phyloP scores from a whole-genome alignment of 1,139 yeast species.

The Debaryomyces singareniensis region DNA sequence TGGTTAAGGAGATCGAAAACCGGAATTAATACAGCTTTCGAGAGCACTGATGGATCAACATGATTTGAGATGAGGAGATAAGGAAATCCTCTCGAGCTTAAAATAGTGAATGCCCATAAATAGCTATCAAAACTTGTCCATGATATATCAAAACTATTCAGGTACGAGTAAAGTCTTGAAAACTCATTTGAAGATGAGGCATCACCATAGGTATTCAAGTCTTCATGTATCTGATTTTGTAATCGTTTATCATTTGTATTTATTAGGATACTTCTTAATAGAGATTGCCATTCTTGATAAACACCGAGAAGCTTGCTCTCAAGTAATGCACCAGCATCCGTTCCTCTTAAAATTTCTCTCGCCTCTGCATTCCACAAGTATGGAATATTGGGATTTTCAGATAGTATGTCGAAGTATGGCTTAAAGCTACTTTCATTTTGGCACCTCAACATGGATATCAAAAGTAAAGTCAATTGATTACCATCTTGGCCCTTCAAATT shows the following conservation, averaged over 20 bases:
- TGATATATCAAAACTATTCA: conserved; percentile 2
- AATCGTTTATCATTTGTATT: conserved; percentile 3
- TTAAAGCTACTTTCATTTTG: conserved; percentile 2
- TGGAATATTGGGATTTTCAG: conserved; percentile 4
- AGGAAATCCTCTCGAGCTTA: conserved; percentile 8
- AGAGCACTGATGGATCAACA: conserved; percentile 1
- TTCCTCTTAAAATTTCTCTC: conserved; percentile 2
- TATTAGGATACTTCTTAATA: conserved; percentile 1
- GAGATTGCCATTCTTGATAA: conserved; percentile 5
- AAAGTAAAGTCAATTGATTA: conserved; percentile 5
- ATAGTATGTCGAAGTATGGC: conserved; percentile 6
- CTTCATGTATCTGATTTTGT: conserved; percentile 1
- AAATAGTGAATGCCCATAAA: conserved; percentile 7
- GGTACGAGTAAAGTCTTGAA: conserved; percentile 2
- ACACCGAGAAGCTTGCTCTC: conserved; percentile 5
- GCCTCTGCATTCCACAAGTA: conserved; percentile 6
- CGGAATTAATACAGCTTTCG: conserved; percentile 6
- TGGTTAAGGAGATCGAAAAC: conserved; percentile 7
- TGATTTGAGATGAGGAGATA: conserved; percentile 3
- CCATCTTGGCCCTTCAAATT: conserved; percentile 2
- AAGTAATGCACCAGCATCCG: conserved; percentile 4
- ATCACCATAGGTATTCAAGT: conserved; percentile 1
- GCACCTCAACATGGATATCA: conserved; percentile 6
- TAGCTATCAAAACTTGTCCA: conserved; percentile 7
- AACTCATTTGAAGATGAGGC: too few relatives aligned